These are phyloP conservation scores for Solanum chiquidenum DNA, from an alignment of 257 asterid genomes.

Conservation along the genomic window DNA sequence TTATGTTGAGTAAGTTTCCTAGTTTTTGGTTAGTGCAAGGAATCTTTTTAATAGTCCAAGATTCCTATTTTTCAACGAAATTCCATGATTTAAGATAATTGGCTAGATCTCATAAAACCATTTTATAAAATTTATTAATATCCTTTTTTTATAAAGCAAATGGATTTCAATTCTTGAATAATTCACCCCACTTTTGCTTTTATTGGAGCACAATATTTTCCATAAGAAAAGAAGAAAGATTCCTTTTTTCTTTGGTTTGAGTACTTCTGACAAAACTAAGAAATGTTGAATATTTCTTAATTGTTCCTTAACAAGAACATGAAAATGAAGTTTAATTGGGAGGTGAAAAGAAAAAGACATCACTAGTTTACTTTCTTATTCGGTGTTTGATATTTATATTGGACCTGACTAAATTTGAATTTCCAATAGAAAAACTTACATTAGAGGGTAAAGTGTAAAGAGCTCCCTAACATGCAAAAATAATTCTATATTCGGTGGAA, in stretches of 20 bases:
- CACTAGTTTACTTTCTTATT: background rate
- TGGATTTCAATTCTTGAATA: background rate
- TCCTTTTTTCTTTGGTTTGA: background rate
- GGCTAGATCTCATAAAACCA: background rate
- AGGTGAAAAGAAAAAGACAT: background rate
- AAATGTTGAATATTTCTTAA: background rate
- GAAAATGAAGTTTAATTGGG: background rate
- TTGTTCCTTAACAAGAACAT: background rate
- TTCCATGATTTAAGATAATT: background rate
- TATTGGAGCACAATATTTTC: background rate
- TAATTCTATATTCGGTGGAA: accelerated
- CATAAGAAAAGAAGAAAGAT: background rate
- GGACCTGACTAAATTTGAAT: accelerated
- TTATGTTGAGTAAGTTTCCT: background rate
- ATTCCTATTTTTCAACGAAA: background rate
- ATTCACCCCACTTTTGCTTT: background rate
- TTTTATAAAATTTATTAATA: background rate
- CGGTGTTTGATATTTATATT: background rate
- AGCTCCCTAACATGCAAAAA: accelerated
- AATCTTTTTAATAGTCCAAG: background rate
- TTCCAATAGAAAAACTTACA: accelerated
- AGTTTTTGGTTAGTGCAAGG: background rate
- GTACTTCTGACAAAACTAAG: background rate
- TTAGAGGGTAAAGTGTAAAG: background rate
- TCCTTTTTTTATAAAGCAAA: background rate